A percentile compares a stretch with the other conserved stretches of the same genome.
Conservation (phyloP, 73 alveolate species). For the Tetrahymena thermophila region DNA sequence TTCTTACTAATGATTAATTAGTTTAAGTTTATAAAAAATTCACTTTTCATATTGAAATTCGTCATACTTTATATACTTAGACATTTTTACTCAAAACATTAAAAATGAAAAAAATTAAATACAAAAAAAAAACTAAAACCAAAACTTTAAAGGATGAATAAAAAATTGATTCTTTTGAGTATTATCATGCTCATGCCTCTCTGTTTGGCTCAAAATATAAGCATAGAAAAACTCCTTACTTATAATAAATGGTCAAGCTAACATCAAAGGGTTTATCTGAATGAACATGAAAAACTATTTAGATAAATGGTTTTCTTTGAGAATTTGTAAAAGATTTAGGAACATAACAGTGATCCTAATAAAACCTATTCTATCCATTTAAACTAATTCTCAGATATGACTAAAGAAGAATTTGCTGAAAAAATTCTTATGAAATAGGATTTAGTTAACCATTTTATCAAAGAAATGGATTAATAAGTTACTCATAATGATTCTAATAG, state of each 20-base stretch:
- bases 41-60: no score
- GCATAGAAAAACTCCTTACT: neutral
- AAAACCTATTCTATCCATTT: neutral
- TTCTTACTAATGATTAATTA: no score
- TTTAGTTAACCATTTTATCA: neutral
- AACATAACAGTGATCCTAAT: slow-evolving; percentile 3
- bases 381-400: slow-evolving; percentile 29
- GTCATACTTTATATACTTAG: no score
- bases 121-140: no score
- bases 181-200: neutral
- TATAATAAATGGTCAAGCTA: neutral
- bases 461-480: neutral
- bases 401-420: slow-evolving; percentile 15
- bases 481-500: no score
- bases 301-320: slow-evolving; percentile 7
- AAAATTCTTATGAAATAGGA: neutral
- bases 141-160: neutral
- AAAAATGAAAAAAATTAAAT: no score
- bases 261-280: neutral
- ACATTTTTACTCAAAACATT: no score
- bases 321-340: neutral
- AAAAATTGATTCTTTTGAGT: neutral
- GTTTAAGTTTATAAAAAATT: no score
- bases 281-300: slow-evolving; percentile 1
- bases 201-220: neutral